Conservation (phyloP, 129 eudicot genomes). For the Chrysanthemum seticuspe region DNA sequence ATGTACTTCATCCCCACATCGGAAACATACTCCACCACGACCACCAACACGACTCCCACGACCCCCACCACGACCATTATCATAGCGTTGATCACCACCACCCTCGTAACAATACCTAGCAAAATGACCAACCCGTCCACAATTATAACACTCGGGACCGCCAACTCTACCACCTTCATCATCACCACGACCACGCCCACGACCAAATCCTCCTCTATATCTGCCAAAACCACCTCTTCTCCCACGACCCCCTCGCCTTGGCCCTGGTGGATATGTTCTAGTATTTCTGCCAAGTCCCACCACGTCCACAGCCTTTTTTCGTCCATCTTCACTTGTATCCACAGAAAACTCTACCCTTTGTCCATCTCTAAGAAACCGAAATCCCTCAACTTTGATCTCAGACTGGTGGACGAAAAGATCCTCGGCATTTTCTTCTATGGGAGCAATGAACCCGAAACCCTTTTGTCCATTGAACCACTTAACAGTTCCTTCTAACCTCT, state of each 20-base stretch:
- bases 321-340: slow-evolving; percentile 28
- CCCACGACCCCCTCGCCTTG: slow-evolving; percentile 31
- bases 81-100: slow-evolving; percentile 18
- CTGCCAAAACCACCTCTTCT: slow-evolving; percentile 31
- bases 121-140: slow-evolving; percentile 40
- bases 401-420: slow-evolving; percentile 42
- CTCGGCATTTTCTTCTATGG: slow-evolving; percentile 21
- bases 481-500: slow-evolving; percentile 34
- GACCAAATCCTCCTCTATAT: slow-evolving; percentile 22
- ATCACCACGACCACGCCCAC: slow-evolving; percentile 19
- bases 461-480: slow-evolving; percentile 48
- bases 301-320: slow-evolving; percentile 39
- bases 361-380: slow-evolving; percentile 44
- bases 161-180: slow-evolving; percentile 2
- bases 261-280: slow-evolving; percentile 15
- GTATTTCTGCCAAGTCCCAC: slow-evolving; percentile 27
- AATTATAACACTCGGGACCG: slow-evolving; percentile 28
- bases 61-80: slow-evolving; percentile 19
- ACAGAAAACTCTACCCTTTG: slow-evolving; percentile 34
- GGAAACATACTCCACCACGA: slow-evolving; percentile 24
- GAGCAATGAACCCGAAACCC: slow-evolving; percentile 45
- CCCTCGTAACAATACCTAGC: slow-evolving; percentile 30
- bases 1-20: slow-evolving; percentile 39
- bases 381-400: slow-evolving; percentile 38
- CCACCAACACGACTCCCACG: neutral